Base-by-base conservation (phyloP, 2,329 filamentous ascomycete species). In the Furcasterigmium furcatum region DNA sequence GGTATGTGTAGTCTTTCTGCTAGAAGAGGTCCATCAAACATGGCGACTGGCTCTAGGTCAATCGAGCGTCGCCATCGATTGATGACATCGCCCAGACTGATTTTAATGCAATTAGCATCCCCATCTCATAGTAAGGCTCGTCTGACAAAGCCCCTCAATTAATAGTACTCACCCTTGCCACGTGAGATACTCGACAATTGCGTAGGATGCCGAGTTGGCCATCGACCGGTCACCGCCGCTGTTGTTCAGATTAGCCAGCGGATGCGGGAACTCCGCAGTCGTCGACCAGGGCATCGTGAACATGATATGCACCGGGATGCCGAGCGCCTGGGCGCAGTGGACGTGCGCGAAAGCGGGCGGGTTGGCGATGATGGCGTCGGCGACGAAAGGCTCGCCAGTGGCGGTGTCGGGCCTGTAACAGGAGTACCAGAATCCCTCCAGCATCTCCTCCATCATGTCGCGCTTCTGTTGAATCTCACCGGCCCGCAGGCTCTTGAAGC, bases 101-200 rank as follows among this genome's bases (percentile, higher is more conserved):
- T 16, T n/a, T 12, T n/a, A n/a, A n/a, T n/a, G n/a, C 24, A 5
- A 25, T 36, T 20, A 36, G 34, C 34, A 5, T 18, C 12, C 24
- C 24, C 24, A 27, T 27, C 7, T 27, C 12, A 16, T 7, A 27
- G 7, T 32, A 4, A 12, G 1, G 2, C 7, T 44, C n/a, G n/a
- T n/a, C n/a, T n/a, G n/a, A n/a, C n/a, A n/a, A n/a, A n/a, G n/a
- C n/a, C n/a, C n/a, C n/a, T n/a, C n/a, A 3, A 4, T n/a, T 4
- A 32, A 13, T 13, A n/a, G 18, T n/a, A 25, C 53, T 46, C 48
- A 56, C 55, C 86, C 86, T 63, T 90, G 85, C 86, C 86, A 90
- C 12, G 86, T 86, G 66, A 90, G 73, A 73, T 88, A 83, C 47
- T 90, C 87, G 1, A 90, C 82, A 35, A 89, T 68, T 1, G 79